These are phyloP conservation scores for Epichloe glyceriae DNA, from an alignment of 2,329 filamentous ascomycete genomes.

Conservation along the genomic window DNA sequence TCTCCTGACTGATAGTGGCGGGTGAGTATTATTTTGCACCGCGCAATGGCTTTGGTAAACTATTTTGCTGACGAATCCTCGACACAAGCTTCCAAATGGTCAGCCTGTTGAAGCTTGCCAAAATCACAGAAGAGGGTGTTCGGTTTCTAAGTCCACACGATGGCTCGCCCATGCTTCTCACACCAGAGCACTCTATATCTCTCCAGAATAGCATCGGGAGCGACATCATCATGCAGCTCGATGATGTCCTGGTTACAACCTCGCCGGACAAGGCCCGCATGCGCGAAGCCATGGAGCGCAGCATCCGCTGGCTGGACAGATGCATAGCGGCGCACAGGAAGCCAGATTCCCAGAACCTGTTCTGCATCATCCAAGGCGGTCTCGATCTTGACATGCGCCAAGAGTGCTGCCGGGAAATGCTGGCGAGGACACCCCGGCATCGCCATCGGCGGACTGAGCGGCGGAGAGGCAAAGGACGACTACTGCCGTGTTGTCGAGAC, in stretches of 20 bases:
- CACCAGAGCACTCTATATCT: constrained; percentile 90
- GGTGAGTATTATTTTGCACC: constrained; percentile 29
- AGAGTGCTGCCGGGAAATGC: constrained; percentile 78
- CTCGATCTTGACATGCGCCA: constrained; percentile 75
- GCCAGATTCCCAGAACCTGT: constrained; percentile 75
- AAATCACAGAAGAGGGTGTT: constrained; percentile 90
- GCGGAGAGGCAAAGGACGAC: constrained; percentile 85
- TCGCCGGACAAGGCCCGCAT: constrained; percentile 81
- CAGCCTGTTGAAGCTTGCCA: constrained; percentile 81
- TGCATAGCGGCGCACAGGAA: constrained; percentile 85
- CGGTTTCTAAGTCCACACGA: constrained; percentile 94
- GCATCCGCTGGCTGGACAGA: constrained; percentile 87
- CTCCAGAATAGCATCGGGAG: constrained; percentile 95
- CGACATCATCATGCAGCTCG: constrained; percentile 98
- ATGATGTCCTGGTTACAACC: constrained; percentile 94
- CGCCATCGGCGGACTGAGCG: constrained; percentile 87
- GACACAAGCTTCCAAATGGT: constrained; percentile 91
- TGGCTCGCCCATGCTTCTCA: constrained; percentile 89
- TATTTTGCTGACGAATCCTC: neutral
- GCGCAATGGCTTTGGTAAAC: neutral
- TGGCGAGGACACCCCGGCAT: constrained; percentile 87
- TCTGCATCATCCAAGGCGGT: constrained; percentile 97
- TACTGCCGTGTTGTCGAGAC: constrained; percentile 84
- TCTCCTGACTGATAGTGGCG: constrained; percentile 72
- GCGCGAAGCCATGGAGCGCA: constrained; percentile 88